phyloP scores from a whole-genome alignment of 2,329 filamentous ascomycete genomes.

The Sporothrix protearum region DNA sequence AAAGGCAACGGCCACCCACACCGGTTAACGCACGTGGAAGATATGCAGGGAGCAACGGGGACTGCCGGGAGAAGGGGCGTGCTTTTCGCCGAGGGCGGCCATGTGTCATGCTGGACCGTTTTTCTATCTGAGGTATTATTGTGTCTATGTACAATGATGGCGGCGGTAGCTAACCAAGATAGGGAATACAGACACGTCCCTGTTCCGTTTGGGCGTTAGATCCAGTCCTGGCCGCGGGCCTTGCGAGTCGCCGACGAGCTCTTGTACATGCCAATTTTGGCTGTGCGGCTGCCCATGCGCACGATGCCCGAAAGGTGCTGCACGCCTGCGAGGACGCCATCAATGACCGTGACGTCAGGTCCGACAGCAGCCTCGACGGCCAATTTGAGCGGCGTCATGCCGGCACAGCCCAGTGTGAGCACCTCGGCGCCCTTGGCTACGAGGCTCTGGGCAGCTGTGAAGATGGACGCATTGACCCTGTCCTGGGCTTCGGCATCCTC shows the following conservation, averaged over 20 bases:
- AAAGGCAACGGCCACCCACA: not conserved
- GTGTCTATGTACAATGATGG: not conserved
- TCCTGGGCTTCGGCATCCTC: conserved; percentile 17
- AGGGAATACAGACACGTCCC: not conserved
- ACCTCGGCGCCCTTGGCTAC: conserved; percentile 26
- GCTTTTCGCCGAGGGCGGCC: not conserved
- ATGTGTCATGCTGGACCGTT: not conserved
- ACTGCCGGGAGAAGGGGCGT: not conserved
- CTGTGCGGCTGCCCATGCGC: conserved; percentile 37
- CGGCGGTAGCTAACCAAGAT: not conserved
- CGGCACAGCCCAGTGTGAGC: conserved; percentile 27
- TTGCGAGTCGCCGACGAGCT: conserved; percentile 25
- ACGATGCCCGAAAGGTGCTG: conserved; percentile 42
- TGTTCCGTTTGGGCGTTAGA: not conserved
- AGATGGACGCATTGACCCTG: conserved; percentile 18
- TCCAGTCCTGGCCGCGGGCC: conserved; percentile 27
- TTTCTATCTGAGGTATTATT: not conserved
- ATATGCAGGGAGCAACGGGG: not conserved
- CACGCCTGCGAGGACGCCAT: conserved; percentile 32
- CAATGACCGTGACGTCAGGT: conserved; percentile 25
- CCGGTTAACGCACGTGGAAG: not conserved
- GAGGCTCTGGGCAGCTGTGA: conserved; percentile 16
- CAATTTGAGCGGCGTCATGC: conserved; percentile 27
- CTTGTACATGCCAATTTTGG: conserved; percentile 23
- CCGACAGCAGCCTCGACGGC: conserved; percentile 27